Evolutionary conservation across 2,329 filamentous ascomycete genomes (phyloP).

Genomic region (Monosporascus sp.): DNA sequence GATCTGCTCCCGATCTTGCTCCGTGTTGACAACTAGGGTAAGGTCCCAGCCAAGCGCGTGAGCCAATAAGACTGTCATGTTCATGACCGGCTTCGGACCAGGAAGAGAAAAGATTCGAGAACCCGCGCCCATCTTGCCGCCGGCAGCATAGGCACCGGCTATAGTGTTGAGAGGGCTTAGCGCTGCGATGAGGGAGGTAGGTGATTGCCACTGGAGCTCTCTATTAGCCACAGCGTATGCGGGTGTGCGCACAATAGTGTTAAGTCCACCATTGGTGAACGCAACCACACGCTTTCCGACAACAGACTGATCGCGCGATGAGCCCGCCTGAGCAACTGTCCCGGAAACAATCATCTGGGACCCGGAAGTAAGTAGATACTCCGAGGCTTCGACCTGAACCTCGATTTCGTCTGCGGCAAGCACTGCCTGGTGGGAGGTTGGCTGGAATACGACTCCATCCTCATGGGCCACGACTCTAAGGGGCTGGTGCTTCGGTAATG

Average conservation of each 20-base stretch:
- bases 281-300: slow-evolving; percentile 5
- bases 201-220: not conserved
- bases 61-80: not conserved
- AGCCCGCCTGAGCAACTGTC: slow-evolving; percentile 2
- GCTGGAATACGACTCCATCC: slow-evolving; percentile 1
- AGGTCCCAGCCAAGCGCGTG: slow-evolving; percentile 1
- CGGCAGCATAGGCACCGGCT: not conserved
- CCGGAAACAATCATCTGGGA: slow-evolving; percentile 1
- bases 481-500: not conserved
- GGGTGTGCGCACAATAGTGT: slow-evolving; percentile 5
- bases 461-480: not conserved
- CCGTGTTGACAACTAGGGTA: not conserved
- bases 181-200: not conserved
- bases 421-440: not conserved
- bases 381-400: slow-evolving; percentile 5
- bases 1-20: slow-evolving; percentile 1
- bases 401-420: slow-evolving; percentile 6
- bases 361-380: not conserved
- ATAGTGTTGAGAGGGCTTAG: not conserved
- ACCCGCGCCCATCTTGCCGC: not conserved
- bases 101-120: not conserved
- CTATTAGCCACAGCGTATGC: slow-evolving; percentile 2
- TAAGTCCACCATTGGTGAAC: slow-evolving; percentile 3
- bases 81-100: slow-evolving; percentile 1
- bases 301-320: not conserved